Evolutionary conservation across 2,329 filamentous ascomycete species (phyloP).

Genomic region (Penicillium corylophilum): DNA sequence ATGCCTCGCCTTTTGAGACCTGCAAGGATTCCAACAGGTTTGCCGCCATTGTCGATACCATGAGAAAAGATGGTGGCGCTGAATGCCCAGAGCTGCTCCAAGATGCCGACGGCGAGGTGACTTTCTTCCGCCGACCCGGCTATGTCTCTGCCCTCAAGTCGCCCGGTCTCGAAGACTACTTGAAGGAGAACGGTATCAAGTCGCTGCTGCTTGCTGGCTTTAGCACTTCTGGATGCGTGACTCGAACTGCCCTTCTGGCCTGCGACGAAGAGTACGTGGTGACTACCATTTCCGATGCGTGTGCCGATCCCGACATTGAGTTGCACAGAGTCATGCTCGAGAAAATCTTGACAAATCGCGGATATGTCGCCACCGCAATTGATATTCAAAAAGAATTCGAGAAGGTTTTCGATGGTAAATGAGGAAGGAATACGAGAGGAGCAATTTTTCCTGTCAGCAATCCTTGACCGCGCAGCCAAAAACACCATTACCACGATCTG

Average conservation of each 20-base stretch:
- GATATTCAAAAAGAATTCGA: neutral
- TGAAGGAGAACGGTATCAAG: neutral
- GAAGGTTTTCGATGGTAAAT: neutral
- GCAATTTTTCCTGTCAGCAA: neutral
- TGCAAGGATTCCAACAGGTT: conserved; percentile 17
- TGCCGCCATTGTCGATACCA: neutral
- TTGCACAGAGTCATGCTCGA: neutral
- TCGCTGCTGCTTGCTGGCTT: neutral
- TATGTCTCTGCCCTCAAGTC: neutral
- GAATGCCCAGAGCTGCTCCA: neutral
- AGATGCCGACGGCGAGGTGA: neutral
- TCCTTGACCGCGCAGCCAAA: neutral
- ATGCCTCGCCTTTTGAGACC: conserved; percentile 19
- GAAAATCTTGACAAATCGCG: neutral
- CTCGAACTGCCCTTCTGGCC: neutral
- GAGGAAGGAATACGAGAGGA: neutral
- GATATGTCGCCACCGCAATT: neutral
- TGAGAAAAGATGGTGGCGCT: neutral
- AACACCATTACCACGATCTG: neutral
- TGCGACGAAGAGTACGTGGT: neutral
- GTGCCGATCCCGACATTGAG: neutral
- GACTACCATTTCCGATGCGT: neutral
- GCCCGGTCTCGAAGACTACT: neutral
- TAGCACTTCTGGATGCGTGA: neutral
- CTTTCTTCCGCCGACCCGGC: neutral